A percentile compares a stretch with the other conserved stretches of the same genome.
These are phyloP conservation scores for Chalciporus chontae DNA, from an alignment of 768 basidiomycete species.

Conservation along the genomic window DNA sequence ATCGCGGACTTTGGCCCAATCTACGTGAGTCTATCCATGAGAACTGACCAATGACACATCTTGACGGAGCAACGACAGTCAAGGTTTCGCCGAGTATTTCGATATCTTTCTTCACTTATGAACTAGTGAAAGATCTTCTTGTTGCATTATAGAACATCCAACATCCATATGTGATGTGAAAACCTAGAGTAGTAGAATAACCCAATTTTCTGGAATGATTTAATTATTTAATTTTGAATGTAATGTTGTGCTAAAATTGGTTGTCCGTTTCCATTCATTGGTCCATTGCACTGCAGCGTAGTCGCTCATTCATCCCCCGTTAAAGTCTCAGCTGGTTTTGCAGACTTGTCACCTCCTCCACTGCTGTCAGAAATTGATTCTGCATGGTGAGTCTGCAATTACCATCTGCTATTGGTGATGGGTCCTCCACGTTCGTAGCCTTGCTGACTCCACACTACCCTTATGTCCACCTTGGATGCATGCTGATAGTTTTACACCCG, in stretches of 20 bases:
- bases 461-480: constrained; percentile 8
- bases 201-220: constrained; percentile 1
- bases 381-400: constrained; percentile 24
- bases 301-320: constrained; percentile 12
- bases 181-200: background rate
- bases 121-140: constrained; percentile 56
- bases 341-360: constrained; percentile 5
- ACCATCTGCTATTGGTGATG: constrained; percentile 2
- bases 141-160: constrained; percentile 30
- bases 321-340: constrained; percentile 6
- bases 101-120: constrained; percentile 82
- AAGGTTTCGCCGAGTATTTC: constrained; percentile 92
- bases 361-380: constrained; percentile 12
- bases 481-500: constrained; percentile 14
- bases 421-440: constrained; percentile 20
- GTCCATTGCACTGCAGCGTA: background rate
- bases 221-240: constrained; percentile 3
- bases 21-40: constrained; percentile 51
- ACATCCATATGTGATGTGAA: too few relatives aligned
- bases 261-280: background rate
- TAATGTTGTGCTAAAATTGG: constrained; percentile 1
- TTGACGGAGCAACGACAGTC: constrained; percentile 42
- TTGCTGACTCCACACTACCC: constrained; percentile 22
- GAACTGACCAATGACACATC: constrained; percentile 1
- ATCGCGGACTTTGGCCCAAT: constrained; percentile 88